Evolutionary conservation across 2,329 filamentous ascomycete genomes (phyloP).

Genomic region (Penicillium vulpinum): DNA sequence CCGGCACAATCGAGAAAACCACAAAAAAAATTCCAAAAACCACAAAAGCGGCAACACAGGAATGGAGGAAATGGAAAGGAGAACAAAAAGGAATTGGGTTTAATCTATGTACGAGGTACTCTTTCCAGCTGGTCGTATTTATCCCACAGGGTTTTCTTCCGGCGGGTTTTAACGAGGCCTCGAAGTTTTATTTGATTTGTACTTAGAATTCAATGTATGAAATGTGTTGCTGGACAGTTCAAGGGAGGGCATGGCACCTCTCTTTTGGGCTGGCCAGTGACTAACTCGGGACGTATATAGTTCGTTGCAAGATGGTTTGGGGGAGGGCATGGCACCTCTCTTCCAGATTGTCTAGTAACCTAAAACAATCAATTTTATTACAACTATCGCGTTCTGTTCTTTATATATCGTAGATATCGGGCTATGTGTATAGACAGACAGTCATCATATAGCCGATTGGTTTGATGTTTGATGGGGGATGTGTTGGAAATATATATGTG

Average conservation of each 20-base stretch:
- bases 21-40: neutral
- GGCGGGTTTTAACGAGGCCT: constrained; percentile 12
- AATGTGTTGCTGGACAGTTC: neutral
- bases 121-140: constrained; percentile 10
- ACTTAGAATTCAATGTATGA: neutral
- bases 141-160: constrained; percentile 2
- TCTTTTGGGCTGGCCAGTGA: neutral
- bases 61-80: neutral
- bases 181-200: too few species aligned
- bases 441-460: neutral
- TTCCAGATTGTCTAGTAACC: neutral
- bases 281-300: neutral
- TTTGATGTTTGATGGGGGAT: neutral
- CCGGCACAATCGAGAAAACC: neutral
- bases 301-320: neutral
- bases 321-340: constrained; percentile 9
- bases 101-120: constrained; percentile 3
- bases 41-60: neutral
- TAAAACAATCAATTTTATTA: neutral
- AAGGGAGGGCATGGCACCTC: constrained; percentile 8
- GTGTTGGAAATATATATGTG: neutral
- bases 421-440: neutral
- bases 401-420: neutral
- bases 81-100: neutral
- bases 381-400: neutral